Base-by-base conservation (phyloP, 257 asterid genomes). In the Solanum ossicruentum region DNA sequence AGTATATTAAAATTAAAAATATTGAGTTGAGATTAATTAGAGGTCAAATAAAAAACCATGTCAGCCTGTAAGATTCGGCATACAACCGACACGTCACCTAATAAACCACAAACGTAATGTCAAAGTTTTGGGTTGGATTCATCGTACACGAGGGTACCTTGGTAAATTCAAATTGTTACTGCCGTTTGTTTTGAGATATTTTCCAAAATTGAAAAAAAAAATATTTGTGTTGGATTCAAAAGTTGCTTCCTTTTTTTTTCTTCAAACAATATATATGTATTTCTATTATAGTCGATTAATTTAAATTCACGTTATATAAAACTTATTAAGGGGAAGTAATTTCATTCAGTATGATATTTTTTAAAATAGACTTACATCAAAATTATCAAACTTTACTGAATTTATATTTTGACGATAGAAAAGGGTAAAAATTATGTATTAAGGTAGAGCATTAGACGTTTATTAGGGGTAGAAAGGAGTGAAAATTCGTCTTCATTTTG, bases 121-220 rank as follows among this genome's bases (percentile, higher is more conserved):
- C 91, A 85, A 89, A 89, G 85, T 21, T 85, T 73, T 77, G 83
- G 92, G 92, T 56, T 90, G 86, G 91, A 92, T 92, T 90, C 95
- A 92, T 85, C 61, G 95, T 86, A 92, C 89, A 89, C 80, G 39
- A 52, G 47, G 61, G 61, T 79, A 26, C 71, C 61, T 72, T 77
- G 15, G 84, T 65, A 65, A 86, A 82, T 86, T 26, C 23, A 17
- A 2, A 4, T 16, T 0, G 23, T 20, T 16, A 54, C 61, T 36
- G 41, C 26, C 4, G 26, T 21, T 21, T 21, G 63, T 72, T 47
- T 47, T 43, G 49, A 8, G 11, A 28, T 13, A 3, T 65, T 65
- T 13, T 5, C 45, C 13, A 28, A 65, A 28, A 28, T 1, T 13
- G 45, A 52, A 52, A 36, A 36, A 36, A 36, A 36, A 3, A 36